Base-by-base conservation (phyloP, 257 asterid species). In the Gentiana dahurica region DNA sequence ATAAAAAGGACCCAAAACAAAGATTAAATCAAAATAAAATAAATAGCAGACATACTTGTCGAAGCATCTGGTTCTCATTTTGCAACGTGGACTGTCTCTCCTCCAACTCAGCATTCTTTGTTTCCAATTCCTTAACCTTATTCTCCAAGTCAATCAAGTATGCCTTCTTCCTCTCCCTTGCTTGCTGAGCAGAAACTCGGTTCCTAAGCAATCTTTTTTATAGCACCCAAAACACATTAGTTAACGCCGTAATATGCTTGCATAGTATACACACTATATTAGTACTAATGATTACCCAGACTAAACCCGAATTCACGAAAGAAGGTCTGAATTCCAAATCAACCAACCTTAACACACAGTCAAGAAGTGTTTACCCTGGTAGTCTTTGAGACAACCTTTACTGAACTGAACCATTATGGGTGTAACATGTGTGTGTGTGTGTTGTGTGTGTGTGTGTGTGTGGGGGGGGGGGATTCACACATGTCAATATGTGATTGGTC, bases 81-180 rank as follows among this genome's bases (percentile, higher is more conserved):
- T 88, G 98, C 89, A 81, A 52, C 36, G 94, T 92, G 58, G 97
- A 92, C 45, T 79, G 78, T 77, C 89, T 81, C 67, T 92, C 98
- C 57, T 88, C 98, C 63, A 92, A 94, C 81, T 92, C 98, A 5
- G 95, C 84, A 67, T 92, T 92, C 74, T 88, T 92, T 10, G 92
- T 80, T 61, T 92, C 98, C 80, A 85, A 61, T 58, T 88, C 97
- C 61, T 92, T 92, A 12, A 81, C 97, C 65, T 93, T 77, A 15
- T 60, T 94, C 71, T 92, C 98, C 81, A 92, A 73, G 65, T 92
- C 98, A 50, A 58, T 81, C 84, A 92, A 64, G 63, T 92, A 85
- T 3, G 95, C 97, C 75, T 92, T 92, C 89, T 92, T 92, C 80
- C 98, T 83, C 80, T 92, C 98, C 79, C 98, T 88, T 53, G 98